These are phyloP conservation scores for Artemisia argyi DNA, from an alignment of 129 eudicot species.

Conservation along the genomic window DNA sequence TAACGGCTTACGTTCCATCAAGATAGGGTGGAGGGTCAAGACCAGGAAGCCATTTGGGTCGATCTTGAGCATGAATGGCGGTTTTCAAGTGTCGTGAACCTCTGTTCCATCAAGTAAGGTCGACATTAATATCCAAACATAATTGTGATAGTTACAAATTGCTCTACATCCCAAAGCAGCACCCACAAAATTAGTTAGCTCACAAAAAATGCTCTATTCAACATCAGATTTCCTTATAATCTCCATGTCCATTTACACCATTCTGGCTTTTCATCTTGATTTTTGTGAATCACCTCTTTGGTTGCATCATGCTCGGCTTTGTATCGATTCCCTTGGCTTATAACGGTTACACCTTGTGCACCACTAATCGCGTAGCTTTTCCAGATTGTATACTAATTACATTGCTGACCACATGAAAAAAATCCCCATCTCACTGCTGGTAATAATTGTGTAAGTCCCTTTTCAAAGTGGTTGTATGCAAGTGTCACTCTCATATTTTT, in stretches of 20 bases:
- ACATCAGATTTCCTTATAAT: constrained; percentile 69
- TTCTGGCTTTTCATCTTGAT: constrained; percentile 26
- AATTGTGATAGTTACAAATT: too few species aligned
- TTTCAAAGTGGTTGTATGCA: constrained; percentile 80
- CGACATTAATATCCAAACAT: too few species aligned
- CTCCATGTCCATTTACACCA: constrained; percentile 88
- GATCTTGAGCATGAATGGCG: constrained; percentile 58
- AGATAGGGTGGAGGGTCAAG: constrained; percentile 93
- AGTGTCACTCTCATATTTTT: constrained; percentile 57
- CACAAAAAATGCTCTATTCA: constrained; percentile 69
- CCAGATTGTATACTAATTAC: constrained; percentile 83
- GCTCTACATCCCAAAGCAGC: too few species aligned
- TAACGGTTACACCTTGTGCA: constrained; percentile 61
- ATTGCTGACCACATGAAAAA: constrained; percentile 58
- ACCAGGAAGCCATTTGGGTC: constrained; percentile 97
- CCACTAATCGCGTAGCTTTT: constrained; percentile 89
- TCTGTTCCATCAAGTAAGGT: too few species aligned
- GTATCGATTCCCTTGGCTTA: constrained; percentile 89
- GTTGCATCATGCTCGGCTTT: constrained; percentile 56
- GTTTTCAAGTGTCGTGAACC: constrained; percentile 32
- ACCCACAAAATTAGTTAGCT: constrained; percentile 8
- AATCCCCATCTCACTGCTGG: constrained; percentile 78
- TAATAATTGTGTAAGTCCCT: constrained; percentile 73
- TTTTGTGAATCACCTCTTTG: constrained; percentile 63
- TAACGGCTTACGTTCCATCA: constrained; percentile 78